A percentile compares a stretch with the other conserved stretches of the same genome.
phyloP scores from a whole-genome alignment of 1,139 yeast species.

The Pneumocystis oryctolagi region DNA sequence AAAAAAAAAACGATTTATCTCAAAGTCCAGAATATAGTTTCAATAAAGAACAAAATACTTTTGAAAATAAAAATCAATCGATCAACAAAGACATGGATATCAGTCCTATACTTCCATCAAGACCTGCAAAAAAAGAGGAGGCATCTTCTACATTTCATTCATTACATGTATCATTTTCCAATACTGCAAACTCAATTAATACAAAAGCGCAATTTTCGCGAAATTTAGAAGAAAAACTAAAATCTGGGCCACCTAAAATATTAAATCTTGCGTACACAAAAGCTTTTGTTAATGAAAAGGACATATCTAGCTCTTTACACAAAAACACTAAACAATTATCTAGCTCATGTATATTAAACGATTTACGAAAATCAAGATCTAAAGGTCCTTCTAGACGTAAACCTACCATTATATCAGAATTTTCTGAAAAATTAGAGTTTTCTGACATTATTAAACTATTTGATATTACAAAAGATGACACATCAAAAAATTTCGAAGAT shows the following conservation, averaged over 20 bases:
- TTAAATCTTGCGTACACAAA: background rate
- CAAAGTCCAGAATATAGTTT: background rate
- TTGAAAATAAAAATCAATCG: background rate
- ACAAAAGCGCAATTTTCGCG: background rate
- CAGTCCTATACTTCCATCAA: background rate
- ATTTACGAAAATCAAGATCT: conserved; percentile 1
- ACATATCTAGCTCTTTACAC: background rate
- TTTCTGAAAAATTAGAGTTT: background rate
- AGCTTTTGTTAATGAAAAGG: background rate
- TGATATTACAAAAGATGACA: background rate
- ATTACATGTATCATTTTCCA: background rate
- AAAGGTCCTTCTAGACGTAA: conserved; percentile 1
- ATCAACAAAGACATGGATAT: background rate
- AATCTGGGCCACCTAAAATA: background rate
- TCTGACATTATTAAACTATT: background rate
- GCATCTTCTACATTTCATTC: background rate
- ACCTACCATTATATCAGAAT: background rate
- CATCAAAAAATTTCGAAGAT: background rate
- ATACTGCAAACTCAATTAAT: background rate
- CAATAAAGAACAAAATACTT: background rate
- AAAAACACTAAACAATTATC: background rate
- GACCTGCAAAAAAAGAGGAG: background rate
- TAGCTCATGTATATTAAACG: background rate
- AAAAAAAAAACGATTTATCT: background rate
- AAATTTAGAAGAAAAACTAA: background rate